phyloP scores from a whole-genome alignment of 768 basidiomycete genomes.

The Xerocomus potaroensis region DNA sequence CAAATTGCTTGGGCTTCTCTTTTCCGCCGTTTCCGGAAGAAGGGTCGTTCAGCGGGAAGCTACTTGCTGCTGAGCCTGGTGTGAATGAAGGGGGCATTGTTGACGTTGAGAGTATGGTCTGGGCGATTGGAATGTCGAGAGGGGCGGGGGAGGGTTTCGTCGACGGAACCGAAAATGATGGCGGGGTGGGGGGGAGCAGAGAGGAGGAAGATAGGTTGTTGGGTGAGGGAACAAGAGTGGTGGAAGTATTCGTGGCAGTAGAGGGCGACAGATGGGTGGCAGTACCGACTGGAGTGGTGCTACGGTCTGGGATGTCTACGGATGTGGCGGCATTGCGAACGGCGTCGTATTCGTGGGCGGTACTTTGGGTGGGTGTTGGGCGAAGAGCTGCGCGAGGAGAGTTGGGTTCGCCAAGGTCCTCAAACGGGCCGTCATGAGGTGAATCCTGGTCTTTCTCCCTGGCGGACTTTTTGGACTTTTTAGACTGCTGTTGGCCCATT shows the following conservation, averaged over 20 bases:
- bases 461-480: conserved; percentile 66
- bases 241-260: conserved; percentile 25
- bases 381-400: conserved; percentile 44
- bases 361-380: conserved; percentile 38
- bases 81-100: conserved; percentile 43
- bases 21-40: conserved; percentile 42
- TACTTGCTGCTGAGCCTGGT: conserved; percentile 46
- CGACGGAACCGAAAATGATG: conserved; percentile 10
- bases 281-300: conserved; percentile 38
- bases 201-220: conserved; percentile 39
- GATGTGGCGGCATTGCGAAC: conserved; percentile 33
- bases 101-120: conserved; percentile 81
- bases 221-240: conserved; percentile 36
- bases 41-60: conserved; percentile 34
- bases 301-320: conserved; percentile 29
- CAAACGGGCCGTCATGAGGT: conserved; percentile 37
- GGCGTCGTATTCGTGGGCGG: conserved; percentile 33
- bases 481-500: conserved; percentile 85
- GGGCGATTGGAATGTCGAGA: conserved; percentile 75
- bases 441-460: conserved; percentile 67
- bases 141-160: conserved; percentile 48
- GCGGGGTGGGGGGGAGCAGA: conserved; percentile 28
- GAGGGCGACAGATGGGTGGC: conserved; percentile 33
- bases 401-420: conserved; percentile 35
- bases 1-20: conserved; percentile 67